A percentile compares a stretch with the other conserved stretches of the same genome.
Evolutionary conservation across 1,284 basidiomycete species (phyloP).

Genomic region (Waitea zeae): DNA sequence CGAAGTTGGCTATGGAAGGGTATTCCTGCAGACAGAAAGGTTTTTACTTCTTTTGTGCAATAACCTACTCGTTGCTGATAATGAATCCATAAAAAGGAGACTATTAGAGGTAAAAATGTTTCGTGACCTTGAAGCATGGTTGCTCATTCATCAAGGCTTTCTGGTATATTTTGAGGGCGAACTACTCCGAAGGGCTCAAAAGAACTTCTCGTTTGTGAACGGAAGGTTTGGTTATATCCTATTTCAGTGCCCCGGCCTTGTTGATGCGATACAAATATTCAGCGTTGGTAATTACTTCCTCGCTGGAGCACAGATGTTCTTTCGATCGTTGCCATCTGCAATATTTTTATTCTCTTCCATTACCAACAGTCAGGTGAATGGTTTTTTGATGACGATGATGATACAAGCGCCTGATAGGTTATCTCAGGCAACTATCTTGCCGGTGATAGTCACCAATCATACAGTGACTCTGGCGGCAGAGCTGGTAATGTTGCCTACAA

Average conservation of each 20-base stretch:
- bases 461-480: conserved; percentile 96
- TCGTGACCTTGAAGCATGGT: background rate
- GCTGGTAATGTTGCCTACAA: no score
- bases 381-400: conserved; percentile 1
- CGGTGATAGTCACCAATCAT: conserved; percentile 89
- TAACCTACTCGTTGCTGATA: no score
- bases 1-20: conserved; percentile 72
- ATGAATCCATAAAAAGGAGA: no score
- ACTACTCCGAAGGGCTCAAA: conserved; percentile 74
- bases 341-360: conserved; percentile 93
- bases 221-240: conserved; percentile 66
- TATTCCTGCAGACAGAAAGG: conserved; percentile 82
- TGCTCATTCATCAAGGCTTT: conserved; percentile 36
- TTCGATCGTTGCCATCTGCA: conserved; percentile 81
- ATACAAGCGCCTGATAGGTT: conserved; percentile 5
- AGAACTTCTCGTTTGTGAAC: conserved; percentile 81
- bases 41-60: no score
- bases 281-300: conserved; percentile 84
- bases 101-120: conserved; percentile 49
- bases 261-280: no score
- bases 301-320: conserved; percentile 73
- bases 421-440: conserved; percentile 62
- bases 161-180: conserved; percentile 84
- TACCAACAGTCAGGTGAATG: conserved; percentile 48
- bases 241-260: no score